Conservation (phyloP, 116 monocot genomes). For the Posidonia oceanica region DNA sequence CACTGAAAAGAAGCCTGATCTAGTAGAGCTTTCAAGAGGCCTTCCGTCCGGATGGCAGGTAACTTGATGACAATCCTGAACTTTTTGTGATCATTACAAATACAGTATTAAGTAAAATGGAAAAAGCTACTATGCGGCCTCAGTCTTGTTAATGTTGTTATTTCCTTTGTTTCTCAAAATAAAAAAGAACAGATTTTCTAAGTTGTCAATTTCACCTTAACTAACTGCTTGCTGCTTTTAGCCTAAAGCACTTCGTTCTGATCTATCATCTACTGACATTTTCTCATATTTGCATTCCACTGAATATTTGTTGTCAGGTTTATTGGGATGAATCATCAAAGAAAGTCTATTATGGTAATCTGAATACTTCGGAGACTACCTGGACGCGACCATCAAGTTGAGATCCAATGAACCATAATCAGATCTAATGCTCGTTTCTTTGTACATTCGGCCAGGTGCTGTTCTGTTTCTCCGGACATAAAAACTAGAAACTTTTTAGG, state of each 20-base stretch:
- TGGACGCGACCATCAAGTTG: constrained; percentile 56
- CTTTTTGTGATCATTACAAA: no score
- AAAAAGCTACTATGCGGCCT: no score
- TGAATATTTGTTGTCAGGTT: constrained; percentile 30
- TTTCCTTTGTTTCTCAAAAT: no score
- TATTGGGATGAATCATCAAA: constrained; percentile 93
- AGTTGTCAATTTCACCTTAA: no score
- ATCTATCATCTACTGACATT: not conserved
- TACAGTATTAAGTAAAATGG: no score
- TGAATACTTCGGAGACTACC: constrained; percentile 54
- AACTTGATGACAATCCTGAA: not conserved
- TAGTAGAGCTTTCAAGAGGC: constrained; percentile 56
- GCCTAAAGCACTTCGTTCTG: not conserved
- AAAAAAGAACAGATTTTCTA: no score
- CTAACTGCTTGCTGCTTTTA: not conserved
- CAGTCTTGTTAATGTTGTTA: no score
- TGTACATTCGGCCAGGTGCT: not conserved
- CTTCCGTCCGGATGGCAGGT: constrained; percentile 97
- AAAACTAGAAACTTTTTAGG: not conserved
- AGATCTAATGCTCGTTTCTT: not conserved
- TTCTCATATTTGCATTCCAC: no score
- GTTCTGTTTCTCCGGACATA: not conserved
- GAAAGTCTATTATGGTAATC: constrained; percentile 78
- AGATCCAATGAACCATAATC: not conserved
- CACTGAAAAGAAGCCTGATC: constrained; percentile 45